Evolutionary conservation across 495 filamentous ascomycete species (phyloP), one percentile per base, ranked within the genome.

Genomic region (Hapsidospora chrysogenum): DNA sequence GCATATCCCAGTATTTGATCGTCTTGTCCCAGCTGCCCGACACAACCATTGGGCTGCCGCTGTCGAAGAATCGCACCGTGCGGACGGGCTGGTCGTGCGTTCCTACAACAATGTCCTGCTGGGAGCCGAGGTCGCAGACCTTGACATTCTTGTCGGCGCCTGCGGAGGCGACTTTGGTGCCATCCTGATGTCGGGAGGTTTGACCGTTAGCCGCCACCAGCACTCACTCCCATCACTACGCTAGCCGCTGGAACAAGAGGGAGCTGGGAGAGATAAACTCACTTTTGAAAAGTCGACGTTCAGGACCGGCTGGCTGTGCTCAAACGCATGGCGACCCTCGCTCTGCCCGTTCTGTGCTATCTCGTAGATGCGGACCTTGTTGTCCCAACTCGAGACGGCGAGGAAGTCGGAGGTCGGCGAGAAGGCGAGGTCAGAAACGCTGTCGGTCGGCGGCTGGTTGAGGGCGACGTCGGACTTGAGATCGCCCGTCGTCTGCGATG

Each of bases 21-120:
- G 76, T 89, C 63, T 89, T 92, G 60, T 96, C 87, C 87, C 87
- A 96, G 2, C 80, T 85, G 23, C 87, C 87, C 1, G 87, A 89
- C 17, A 86, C 75, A 20, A 94, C 64, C 51, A 89, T 74, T 43
- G 61, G 77, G 37, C 53, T 51, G 43, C 58, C 62, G 35, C 52
- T 64, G 46, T 70, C 64, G 45, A 87, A 78, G 63, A 85, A 86
- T 31, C 82, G 75, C 28, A 79, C 77, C 50, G 66, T 75, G 41
- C 74, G 72, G 42, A 96, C 76, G 2, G 87, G 81, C 29, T 75
- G 68, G 40, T 85, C 82, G 55, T 93, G 84, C 11, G 64, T 73
- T 21, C 80, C 81, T 19, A 89, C 70, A 51, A 84, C 74, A 4
- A 41, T 38, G 16, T 37, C 61, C 63, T 54, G 63, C 38, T 60